phyloP scores from a whole-genome alignment of 2,329 filamentous ascomycete genomes.

The Arthrobotrys conoides region DNA sequence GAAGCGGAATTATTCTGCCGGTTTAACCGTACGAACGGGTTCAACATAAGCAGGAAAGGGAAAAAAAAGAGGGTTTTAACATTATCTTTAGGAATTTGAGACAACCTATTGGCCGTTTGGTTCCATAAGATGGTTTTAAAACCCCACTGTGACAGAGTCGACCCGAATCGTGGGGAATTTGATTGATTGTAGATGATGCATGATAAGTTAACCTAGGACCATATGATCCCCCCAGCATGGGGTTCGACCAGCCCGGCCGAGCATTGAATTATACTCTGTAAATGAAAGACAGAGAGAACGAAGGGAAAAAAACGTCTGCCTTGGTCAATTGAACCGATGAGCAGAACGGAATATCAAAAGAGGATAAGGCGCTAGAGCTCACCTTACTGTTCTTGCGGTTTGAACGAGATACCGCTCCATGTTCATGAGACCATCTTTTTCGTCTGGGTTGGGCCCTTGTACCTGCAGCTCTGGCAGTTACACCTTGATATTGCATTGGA shows the following conservation, averaged over 20 bases:
- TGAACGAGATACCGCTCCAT: constrained; percentile 47
- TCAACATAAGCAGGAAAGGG: constrained; percentile 34
- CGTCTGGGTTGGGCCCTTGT: constrained; percentile 38
- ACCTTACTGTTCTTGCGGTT: constrained; percentile 2
- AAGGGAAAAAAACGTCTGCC: constrained; percentile 31
- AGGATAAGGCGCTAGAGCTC: constrained; percentile 45
- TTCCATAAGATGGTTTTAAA: constrained; percentile 38
- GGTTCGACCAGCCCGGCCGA: constrained; percentile 8
- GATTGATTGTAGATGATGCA: constrained; percentile 34
- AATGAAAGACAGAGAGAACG: not conserved
- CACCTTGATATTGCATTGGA: constrained; percentile 14
- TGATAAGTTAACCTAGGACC: not conserved
- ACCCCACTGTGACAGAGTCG: constrained; percentile 41
- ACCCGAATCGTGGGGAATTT: constrained; percentile 49
- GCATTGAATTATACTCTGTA: not conserved
- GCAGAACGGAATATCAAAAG: constrained; percentile 14
- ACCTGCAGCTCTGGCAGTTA: constrained; percentile 35
- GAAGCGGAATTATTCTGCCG: constrained; percentile 53
- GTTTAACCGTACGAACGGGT: constrained; percentile 45
- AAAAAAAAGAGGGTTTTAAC: constrained; percentile 11
- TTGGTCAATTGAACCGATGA: constrained; percentile 29
- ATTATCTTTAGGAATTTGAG: constrained; percentile 2
- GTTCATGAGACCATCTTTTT: constrained; percentile 36
- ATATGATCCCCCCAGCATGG: constrained; percentile 23
- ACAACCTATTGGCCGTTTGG: constrained; percentile 34